A percentile compares a stretch with the other conserved stretches of the same genome.
Conservation (phyloP, 2,329 filamentous ascomycete species). For the Dactylellina drechsleri region DNA sequence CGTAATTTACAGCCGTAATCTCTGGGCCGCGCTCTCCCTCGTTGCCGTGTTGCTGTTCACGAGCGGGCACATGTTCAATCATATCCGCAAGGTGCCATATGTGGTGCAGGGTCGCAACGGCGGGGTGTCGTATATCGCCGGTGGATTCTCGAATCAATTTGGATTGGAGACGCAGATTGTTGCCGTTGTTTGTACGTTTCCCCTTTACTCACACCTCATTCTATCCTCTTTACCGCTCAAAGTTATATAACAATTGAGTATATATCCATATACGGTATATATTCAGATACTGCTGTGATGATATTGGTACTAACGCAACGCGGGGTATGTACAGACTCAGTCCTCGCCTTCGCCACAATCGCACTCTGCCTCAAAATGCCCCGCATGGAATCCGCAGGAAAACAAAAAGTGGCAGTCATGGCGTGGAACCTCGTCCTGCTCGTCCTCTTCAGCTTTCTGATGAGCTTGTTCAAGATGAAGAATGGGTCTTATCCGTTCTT, state of each 20-base stretch:
- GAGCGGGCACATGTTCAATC: constrained; percentile 99
- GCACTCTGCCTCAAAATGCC: constrained; percentile 91
- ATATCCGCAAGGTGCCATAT: constrained; percentile 95
- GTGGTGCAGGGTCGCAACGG: constrained; percentile 85
- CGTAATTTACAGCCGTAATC: constrained; percentile 84
- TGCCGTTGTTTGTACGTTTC: constrained; percentile 84
- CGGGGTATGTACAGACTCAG: constrained; percentile 68
- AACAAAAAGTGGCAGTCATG: constrained; percentile 83
- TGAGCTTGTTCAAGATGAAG: constrained; percentile 94
- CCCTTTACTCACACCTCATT: constrained; percentile 33
- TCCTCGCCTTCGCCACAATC: constrained; percentile 89
- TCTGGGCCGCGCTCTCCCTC: constrained; percentile 91
- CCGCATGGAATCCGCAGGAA: constrained; percentile 79
- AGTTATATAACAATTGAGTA: too few relatives aligned
- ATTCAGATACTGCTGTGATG: background rate
- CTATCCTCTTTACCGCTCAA: constrained; percentile 8
- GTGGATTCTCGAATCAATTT: constrained; percentile 91
- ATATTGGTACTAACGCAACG: too few relatives aligned
- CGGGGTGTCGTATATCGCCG: constrained; percentile 87
- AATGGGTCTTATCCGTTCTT: constrained; percentile 95
- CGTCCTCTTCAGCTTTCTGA: constrained; percentile 88
- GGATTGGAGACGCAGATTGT: constrained; percentile 96
- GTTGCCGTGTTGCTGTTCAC: constrained; percentile 92
- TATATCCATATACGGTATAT: background rate
- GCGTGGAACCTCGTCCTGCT: constrained; percentile 81